Evolutionary conservation across 495 filamentous ascomycete genomes (phyloP).

Genomic region (Geopyxis carbonaria): DNA sequence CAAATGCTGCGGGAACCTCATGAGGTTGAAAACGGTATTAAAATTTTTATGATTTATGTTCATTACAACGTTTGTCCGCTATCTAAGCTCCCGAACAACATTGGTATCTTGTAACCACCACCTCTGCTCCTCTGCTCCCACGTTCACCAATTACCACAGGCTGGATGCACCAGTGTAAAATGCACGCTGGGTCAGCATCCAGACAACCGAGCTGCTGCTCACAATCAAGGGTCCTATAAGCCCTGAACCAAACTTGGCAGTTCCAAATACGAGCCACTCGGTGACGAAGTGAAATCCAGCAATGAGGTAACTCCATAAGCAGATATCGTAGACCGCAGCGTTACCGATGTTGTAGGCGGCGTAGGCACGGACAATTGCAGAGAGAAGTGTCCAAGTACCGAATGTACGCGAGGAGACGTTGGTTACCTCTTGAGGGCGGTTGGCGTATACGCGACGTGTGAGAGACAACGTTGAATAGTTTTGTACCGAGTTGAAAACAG

Average conservation of each 20-base stretch:
- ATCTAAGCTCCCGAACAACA: too few relatives aligned
- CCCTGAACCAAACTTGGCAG: constrained; percentile 46
- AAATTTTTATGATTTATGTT: too few relatives aligned
- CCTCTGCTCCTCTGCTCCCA: too few relatives aligned
- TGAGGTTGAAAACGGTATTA: too few relatives aligned
- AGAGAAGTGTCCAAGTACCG: constrained; percentile 77
- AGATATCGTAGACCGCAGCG: constrained; percentile 55
- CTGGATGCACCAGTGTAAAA: constrained; percentile 36
- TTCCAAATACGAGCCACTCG: constrained; percentile 64
- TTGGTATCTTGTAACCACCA: too few relatives aligned
- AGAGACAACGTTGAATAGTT: constrained; percentile 56
- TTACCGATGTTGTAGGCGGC: constrained; percentile 70
- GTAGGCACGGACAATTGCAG: constrained; percentile 59
- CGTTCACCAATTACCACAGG: too few relatives aligned
- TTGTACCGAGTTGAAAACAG: constrained; percentile 66
- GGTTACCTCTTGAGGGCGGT: constrained; percentile 32
- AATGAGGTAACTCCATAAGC: constrained; percentile 60
- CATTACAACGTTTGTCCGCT: too few relatives aligned
- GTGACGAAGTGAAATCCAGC: constrained; percentile 65
- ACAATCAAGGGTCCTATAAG: constrained; percentile 58
- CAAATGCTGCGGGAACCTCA: too few relatives aligned
- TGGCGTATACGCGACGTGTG: constrained; percentile 55
- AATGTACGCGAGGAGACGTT: constrained; percentile 67
- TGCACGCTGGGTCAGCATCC: constrained; percentile 65
- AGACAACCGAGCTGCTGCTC: constrained; percentile 47